phyloP scores from a whole-genome alignment of 2,329 filamentous ascomycete genomes.

The Lecanosticta acicola region DNA sequence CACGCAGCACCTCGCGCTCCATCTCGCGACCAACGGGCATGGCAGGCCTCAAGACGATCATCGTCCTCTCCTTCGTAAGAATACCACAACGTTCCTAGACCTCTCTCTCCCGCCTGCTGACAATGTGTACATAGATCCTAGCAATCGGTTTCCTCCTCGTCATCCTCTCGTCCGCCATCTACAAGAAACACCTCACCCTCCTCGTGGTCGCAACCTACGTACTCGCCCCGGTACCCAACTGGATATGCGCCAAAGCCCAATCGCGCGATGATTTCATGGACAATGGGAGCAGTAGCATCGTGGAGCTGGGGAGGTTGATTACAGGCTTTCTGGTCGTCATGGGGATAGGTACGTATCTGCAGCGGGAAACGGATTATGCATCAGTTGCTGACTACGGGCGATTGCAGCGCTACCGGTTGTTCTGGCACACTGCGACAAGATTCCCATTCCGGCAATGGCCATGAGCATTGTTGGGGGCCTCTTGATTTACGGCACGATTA shows the following conservation, averaged over 20 bases:
- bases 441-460: slow-evolving; percentile 76
- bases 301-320: slow-evolving; percentile 88
- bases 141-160: slow-evolving; percentile 98
- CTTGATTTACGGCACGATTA: slow-evolving; percentile 95
- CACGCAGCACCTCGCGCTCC: slow-evolving; percentile 3
- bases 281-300: slow-evolving; percentile 71
- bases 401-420: slow-evolving; percentile 73
- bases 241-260: slow-evolving; percentile 81
- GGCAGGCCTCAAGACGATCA: slow-evolving; percentile 97
- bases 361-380: neutral
- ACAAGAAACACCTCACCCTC: slow-evolving; percentile 88
- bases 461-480: slow-evolving; percentile 93
- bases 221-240: slow-evolving; percentile 89
- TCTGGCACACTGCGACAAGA: slow-evolving; percentile 80
- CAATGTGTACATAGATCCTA: slow-evolving; percentile 61
- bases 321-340: slow-evolving; percentile 96
- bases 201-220: slow-evolving; percentile 95
- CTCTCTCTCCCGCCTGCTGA: slow-evolving; percentile 10
- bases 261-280: slow-evolving; percentile 97
- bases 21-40: too few species aligned
- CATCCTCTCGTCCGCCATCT: slow-evolving; percentile 94
- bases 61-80: slow-evolving; percentile 89
- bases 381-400: neutral
- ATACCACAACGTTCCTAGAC: neutral
- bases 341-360: slow-evolving; percentile 75